These are phyloP conservation scores for Pontederia crassipes DNA, from an alignment of 176 grass and related monocot species.

Conservation along the genomic window DNA sequence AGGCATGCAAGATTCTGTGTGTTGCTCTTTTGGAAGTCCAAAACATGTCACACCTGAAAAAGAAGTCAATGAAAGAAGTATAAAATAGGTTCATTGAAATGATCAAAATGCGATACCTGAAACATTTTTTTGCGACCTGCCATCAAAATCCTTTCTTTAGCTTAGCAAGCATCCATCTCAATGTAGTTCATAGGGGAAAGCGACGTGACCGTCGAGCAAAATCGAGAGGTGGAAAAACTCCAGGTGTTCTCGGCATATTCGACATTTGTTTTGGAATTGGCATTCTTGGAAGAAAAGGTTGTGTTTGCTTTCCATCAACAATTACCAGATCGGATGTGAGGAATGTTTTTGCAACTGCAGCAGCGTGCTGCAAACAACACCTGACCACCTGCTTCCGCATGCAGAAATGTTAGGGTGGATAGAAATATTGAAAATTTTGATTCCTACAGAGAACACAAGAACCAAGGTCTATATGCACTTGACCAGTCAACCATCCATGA, in stretches of 20 bases:
- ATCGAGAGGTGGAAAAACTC: constrained; percentile 2
- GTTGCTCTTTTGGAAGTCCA: too few relatives aligned
- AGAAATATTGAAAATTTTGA: not conserved
- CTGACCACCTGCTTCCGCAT: constrained; percentile 51
- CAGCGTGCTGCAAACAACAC: constrained; percentile 86
- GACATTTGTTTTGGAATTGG: not conserved
- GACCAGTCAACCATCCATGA: not conserved
- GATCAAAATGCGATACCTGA: not conserved
- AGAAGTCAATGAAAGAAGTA: too few relatives aligned
- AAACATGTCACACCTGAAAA: too few relatives aligned
- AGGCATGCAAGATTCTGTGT: too few relatives aligned
- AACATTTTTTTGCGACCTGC: not conserved
- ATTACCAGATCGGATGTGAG: constrained; percentile 74
- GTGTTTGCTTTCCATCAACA: constrained; percentile 55
- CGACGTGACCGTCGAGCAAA: not conserved
- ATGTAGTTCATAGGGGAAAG: not conserved
- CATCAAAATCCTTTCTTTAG: not conserved
- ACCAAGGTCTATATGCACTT: not conserved
- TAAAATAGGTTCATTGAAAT: not conserved
- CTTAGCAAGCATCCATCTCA: not conserved
- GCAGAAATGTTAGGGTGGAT: not conserved
- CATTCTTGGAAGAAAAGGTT: constrained; percentile 23
- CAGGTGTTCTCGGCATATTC: not conserved
- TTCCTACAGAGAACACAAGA: not conserved
- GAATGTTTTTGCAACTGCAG: constrained; percentile 78